Evolutionary conservation across 495 filamentous ascomycete genomes (phyloP), one percentile per base, ranked within the genome.

Genomic region (Penicillium lividum): DNA sequence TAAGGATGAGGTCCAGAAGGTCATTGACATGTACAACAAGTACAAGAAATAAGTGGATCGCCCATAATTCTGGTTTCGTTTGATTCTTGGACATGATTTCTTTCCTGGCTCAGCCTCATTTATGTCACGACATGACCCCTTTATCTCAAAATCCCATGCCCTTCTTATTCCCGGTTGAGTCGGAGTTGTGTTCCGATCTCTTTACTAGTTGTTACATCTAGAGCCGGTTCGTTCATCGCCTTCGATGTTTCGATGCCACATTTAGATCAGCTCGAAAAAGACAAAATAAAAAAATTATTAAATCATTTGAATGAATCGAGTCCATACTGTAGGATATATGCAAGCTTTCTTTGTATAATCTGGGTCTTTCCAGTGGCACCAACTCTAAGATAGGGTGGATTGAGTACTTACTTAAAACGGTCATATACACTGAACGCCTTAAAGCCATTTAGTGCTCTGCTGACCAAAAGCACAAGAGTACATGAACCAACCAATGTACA

Each of bases 1-100:
- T 53, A 89, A 89, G 59, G 89, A 95, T 56, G 94, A 98, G 82
- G 86, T 98, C 27, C 89, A 96, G 77, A 97, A 96, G 82, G 89
- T 97, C 59, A 96, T 96, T 70, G 81, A 86, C 56, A 73, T 61
- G 30, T 78, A 78, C 65, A 79, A 76, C 68, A 68, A 75, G 62
- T 62, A 73, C 67, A 76, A 45, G 56, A 75, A 77, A 73, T 76
- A 69, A 68, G 56, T 43, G 43, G 16, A 22, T 31, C 3, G 3
- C 18, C 16, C 18, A 40, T 5, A 28, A 3, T 53, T 27, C 5
- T 34, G 5, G 44, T 46, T 31, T 18, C 16, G 13, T 49, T 33
- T 31, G 29, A 33, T 51, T n/a, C 44, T 15, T 57, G 36, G 52
- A 55, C 52, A 34, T 42, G 52, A 55, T 44, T 55, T 44, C 10